A percentile compares a stretch with the other conserved stretches of the same genome.
phyloP scores from a whole-genome alignment of 2,329 filamentous ascomycete species.

The Aspergillus eucalypticola region DNA sequence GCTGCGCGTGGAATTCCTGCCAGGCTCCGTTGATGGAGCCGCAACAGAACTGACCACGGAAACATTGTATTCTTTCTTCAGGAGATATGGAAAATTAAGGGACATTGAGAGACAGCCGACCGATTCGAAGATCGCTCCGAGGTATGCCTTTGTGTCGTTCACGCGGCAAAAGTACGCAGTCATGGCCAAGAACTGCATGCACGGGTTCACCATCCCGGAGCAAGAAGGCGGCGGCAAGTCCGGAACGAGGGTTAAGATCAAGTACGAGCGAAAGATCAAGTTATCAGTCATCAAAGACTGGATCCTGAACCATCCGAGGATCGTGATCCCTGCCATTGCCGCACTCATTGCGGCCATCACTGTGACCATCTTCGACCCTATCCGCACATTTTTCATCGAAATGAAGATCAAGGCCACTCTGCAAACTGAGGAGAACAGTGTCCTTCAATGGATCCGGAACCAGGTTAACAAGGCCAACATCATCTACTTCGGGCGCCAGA shows the following conservation, averaged over 20 bases:
- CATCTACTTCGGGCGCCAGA: constrained; percentile 45
- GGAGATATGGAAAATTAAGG: constrained; percentile 84
- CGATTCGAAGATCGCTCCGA: constrained; percentile 81
- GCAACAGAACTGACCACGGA: constrained; percentile 83
- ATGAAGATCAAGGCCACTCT: constrained; percentile 78
- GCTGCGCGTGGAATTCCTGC: constrained; percentile 81
- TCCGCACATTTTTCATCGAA: constrained; percentile 90
- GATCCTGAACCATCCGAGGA: constrained; percentile 80
- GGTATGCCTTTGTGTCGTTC: constrained; percentile 79
- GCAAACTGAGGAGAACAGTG: constrained; percentile 68
- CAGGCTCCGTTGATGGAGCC: constrained; percentile 67
- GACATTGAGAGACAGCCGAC: constrained; percentile 81
- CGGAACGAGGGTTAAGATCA: constrained; percentile 76
- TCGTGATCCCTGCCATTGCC: constrained; percentile 80
- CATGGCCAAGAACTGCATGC: constrained; percentile 89
- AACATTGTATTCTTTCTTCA: constrained; percentile 80
- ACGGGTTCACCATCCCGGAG: constrained; percentile 74
- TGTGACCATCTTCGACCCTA: constrained; percentile 88
- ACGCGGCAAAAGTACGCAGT: constrained; percentile 71
- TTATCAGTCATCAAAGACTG: constrained; percentile 81
- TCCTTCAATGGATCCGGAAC: constrained; percentile 79
- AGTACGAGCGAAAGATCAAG: constrained; percentile 78
- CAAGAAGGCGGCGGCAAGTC: constrained; percentile 70
- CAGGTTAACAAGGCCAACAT: constrained; percentile 54
- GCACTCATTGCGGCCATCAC: constrained; percentile 80